Conservation (phyloP, 139 green algal genomes). For the Chlorella sp. region DNA sequence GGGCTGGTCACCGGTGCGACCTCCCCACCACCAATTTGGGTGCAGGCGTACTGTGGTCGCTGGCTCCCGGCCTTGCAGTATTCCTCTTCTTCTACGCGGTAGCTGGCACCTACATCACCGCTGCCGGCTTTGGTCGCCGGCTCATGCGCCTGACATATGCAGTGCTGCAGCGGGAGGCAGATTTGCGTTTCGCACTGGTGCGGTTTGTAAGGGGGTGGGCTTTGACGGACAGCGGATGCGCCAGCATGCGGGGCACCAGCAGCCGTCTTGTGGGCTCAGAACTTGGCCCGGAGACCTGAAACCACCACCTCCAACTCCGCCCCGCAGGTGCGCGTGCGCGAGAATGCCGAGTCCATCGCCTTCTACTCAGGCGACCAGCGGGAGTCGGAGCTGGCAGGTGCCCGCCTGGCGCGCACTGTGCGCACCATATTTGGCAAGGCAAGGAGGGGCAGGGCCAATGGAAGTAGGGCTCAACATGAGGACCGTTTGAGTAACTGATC, state of each 20-base stretch:
- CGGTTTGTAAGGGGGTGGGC: not conserved
- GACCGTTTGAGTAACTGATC: no score
- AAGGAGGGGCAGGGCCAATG: no score
- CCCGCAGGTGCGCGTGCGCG: constrained; percentile 53
- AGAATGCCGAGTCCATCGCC: constrained; percentile 92
- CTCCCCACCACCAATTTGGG: no score
- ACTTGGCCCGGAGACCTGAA: no score
- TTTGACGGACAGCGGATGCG: no score
- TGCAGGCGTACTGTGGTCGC: constrained; percentile 80
- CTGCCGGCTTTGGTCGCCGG: constrained; percentile 79
- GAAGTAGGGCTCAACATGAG: no score
- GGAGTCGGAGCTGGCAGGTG: constrained; percentile 49
- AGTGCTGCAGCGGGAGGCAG: constrained; percentile 77
- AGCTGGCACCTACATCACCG: constrained; percentile 83
- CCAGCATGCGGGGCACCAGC: no score
- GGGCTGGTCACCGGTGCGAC: no score
- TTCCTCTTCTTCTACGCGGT: constrained; percentile 88
- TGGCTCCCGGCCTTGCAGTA: constrained; percentile 77
- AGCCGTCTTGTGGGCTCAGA: no score
- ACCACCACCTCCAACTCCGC: not conserved
- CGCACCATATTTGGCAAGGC: constrained; percentile 29
- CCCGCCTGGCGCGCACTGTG: constrained; percentile 44
- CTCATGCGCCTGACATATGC: constrained; percentile 79
- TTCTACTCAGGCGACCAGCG: constrained; percentile 86
- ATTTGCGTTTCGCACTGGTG: constrained; percentile 91